These are phyloP conservation scores for Gaeumannomyces sp. DNA, from an alignment of 2,329 filamentous ascomycete species.

Conservation along the genomic window DNA sequence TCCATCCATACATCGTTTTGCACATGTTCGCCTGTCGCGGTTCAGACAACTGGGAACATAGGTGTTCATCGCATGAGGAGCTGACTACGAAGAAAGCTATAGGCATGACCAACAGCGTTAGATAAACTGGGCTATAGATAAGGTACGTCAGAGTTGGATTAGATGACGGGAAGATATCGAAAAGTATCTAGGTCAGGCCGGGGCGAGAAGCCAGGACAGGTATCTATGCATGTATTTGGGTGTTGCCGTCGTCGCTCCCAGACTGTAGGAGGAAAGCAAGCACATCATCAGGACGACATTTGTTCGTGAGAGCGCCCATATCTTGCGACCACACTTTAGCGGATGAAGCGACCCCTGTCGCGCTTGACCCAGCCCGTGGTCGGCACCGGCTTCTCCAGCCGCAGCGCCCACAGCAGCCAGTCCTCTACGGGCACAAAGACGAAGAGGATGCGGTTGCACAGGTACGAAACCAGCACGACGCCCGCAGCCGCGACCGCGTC, in stretches of 20 bases:
- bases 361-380: constrained; percentile 29
- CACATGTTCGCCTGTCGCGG: too few species aligned
- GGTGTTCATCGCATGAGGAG: not conserved
- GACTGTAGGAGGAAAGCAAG: too few species aligned
- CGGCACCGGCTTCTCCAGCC: constrained; percentile 58
- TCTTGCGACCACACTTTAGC: not conserved
- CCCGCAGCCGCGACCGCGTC: constrained; percentile 59
- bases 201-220: not conserved
- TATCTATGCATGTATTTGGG: not conserved
- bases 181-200: not conserved
- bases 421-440: constrained; percentile 59
- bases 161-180: not conserved
- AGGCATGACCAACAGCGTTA: not conserved
- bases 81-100: too few species aligned
- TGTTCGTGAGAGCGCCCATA: not conserved
- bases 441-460: constrained; percentile 43
- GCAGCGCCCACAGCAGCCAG: constrained; percentile 54
- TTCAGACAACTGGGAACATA: not conserved
- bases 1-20: not conserved
- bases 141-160: not conserved
- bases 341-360: constrained; percentile 1
- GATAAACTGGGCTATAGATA: not conserved
- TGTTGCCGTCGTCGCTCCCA: not conserved
- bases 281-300: not conserved
- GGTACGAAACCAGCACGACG: constrained; percentile 56